Evolutionary conservation across 257 asterid species (phyloP).

Genomic region (Solanum raphanifolium): DNA sequence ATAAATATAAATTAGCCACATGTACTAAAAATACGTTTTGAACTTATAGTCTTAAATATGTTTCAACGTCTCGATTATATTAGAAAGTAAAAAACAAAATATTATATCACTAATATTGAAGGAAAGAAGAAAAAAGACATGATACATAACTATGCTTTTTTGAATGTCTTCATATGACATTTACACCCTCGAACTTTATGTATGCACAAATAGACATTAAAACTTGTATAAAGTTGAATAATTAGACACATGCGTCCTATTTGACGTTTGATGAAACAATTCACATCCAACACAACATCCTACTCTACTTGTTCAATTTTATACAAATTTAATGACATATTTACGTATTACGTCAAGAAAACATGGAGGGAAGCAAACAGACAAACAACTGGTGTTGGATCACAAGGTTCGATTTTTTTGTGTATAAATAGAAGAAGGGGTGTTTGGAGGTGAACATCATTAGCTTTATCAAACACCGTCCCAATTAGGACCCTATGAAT

Average conservation of each 20-base stretch:
- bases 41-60: background rate
- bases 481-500: background rate
- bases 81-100: background rate
- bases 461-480: background rate
- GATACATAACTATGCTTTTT: background rate
- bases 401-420: background rate
- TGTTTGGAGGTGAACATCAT: background rate
- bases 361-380: background rate
- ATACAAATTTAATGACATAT: no score
- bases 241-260: no score
- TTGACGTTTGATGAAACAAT: no score
- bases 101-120: background rate
- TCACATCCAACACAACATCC: no score
- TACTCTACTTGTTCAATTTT: no score
- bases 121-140: background rate
- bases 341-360: no score
- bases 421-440: background rate
- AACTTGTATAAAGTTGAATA: no score
- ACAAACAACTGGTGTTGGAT: background rate
- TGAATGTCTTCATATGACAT: no score
- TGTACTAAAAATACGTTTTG: background rate
- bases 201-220: background rate
- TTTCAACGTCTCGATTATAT: accelerated
- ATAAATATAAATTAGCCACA: background rate
- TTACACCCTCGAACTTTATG: no score